A percentile compares a stretch with the other conserved stretches of the same genome.
Conservation (phyloP, 148 eudicot species). For the Chenopodium berlandieri region DNA sequence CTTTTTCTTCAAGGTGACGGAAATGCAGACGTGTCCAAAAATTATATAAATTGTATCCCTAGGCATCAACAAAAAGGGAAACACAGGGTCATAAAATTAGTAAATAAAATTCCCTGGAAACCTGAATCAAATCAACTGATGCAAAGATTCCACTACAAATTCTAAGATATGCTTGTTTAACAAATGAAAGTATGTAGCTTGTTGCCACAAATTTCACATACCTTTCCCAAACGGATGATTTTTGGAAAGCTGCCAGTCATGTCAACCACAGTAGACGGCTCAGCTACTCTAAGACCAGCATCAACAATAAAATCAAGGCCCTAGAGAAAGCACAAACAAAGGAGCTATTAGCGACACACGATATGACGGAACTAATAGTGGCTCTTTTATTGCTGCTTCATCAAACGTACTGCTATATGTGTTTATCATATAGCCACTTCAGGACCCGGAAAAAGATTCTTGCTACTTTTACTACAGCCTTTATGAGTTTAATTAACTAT, state of each 20-base stretch:
- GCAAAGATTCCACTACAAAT: background rate
- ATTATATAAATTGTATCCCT: no score
- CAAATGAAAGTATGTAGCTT: background rate
- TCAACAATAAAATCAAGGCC: conserved; percentile 89
- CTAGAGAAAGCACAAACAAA: conserved; percentile 30
- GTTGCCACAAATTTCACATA: conserved; percentile 19
- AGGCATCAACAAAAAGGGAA: background rate
- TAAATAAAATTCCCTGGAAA: background rate
- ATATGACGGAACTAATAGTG: background rate
- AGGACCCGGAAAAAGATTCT: background rate
- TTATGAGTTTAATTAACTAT: no score
- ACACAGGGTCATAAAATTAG: background rate
- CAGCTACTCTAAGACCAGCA: conserved; percentile 86
- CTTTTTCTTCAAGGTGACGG: no score
- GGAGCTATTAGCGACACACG: background rate
- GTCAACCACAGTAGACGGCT: conserved; percentile 91
- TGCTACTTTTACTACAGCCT: background rate
- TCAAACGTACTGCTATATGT: background rate
- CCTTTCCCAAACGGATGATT: conserved; percentile 77
- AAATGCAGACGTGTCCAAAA: no score
- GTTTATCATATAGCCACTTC: conserved; percentile 8
- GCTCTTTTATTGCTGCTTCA: background rate
- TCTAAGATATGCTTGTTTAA: background rate
- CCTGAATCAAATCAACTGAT: background rate
- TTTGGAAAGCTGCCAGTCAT: conserved; percentile 68